These are phyloP conservation scores for Entamoeba histolytica DNA, from an alignment of 208 protist genomes.

Conservation along the genomic window DNA sequence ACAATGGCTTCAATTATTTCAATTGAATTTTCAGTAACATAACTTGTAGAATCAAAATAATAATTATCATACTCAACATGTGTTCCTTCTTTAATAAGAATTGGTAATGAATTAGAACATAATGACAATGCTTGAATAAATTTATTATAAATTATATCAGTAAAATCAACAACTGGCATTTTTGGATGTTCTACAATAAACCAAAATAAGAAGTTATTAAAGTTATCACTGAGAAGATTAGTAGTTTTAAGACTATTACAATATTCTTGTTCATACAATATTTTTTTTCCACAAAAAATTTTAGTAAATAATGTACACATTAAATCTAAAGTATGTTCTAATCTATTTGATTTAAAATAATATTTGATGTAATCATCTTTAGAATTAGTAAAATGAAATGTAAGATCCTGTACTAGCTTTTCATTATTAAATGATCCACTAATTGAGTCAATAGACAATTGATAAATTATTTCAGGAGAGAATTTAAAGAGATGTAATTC, in stretches of 20 bases:
- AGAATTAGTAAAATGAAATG: neutral
- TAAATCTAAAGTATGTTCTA: no score
- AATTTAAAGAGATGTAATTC: neutral
- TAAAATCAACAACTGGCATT: neutral
- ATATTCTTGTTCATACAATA: neutral
- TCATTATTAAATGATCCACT: neutral
- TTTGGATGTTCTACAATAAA: neutral
- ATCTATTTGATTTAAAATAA: no score
- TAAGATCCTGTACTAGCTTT: neutral
- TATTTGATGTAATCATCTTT: neutral
- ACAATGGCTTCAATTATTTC: neutral
- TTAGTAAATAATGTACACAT: neutral
- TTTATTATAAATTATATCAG: neutral
- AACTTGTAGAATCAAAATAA: neutral
- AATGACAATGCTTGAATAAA: neutral
- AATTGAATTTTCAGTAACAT: neutral
- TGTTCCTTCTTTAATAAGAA: neutral
- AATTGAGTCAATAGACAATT: neutral
- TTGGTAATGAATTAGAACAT: neutral
- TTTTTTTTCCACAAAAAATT: neutral
- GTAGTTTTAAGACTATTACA: neutral
- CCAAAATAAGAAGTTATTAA: neutral
- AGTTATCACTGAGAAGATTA: neutral
- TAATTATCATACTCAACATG: neutral
- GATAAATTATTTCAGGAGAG: neutral